A percentile compares a stretch with the other conserved stretches of the same genome.
These are phyloP conservation scores for Phytopythium vexans DNA, from an alignment of 352 stramenopile species.

Conservation along the genomic window DNA sequence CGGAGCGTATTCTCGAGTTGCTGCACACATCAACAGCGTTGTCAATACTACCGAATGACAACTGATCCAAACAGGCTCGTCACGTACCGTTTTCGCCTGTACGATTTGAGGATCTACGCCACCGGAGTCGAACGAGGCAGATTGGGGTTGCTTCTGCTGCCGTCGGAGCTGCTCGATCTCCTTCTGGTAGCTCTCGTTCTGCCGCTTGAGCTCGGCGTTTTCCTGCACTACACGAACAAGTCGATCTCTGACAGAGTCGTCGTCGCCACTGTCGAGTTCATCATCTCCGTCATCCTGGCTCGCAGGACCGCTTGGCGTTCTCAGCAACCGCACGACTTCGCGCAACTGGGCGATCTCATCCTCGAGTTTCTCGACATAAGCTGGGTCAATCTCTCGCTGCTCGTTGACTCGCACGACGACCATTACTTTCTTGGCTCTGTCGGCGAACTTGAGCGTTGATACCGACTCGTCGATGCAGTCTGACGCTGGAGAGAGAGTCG, in stretches of 20 bases:
- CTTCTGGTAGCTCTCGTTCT: slow-evolving; percentile 54
- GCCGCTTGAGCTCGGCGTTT: slow-evolving; percentile 61
- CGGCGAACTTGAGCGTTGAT: slow-evolving; percentile 93
- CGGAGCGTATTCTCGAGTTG: slow-evolving; percentile 60
- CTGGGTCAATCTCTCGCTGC: slow-evolving; percentile 79
- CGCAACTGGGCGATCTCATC: slow-evolving; percentile 80
- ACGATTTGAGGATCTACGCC: slow-evolving; percentile 17
- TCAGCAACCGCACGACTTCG: slow-evolving; percentile 51
- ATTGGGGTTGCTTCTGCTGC: slow-evolving; percentile 7
- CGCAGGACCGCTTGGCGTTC: slow-evolving; percentile 4
- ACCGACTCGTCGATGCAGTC: slow-evolving; percentile 91
- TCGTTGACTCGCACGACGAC: slow-evolving; percentile 83
- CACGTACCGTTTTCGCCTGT: slow-evolving; percentile 23
- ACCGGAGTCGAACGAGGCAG: neutral
- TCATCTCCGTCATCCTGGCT: slow-evolving; percentile 22
- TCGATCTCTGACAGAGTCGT: slow-evolving; percentile 19
- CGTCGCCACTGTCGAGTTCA: slow-evolving; percentile 12
- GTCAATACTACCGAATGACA: neutral
- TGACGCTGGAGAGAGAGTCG: slow-evolving; percentile 81
- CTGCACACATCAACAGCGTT: slow-evolving; percentile 13
- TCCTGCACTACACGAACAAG: slow-evolving; percentile 58
- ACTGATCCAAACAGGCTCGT: too few relatives aligned
- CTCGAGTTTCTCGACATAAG: slow-evolving; percentile 86
- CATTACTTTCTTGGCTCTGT: slow-evolving; percentile 91
- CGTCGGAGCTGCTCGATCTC: slow-evolving; percentile 48